Conservation (phyloP, 2,329 filamentous ascomycete species). For the Helotiales sp. region DNA sequence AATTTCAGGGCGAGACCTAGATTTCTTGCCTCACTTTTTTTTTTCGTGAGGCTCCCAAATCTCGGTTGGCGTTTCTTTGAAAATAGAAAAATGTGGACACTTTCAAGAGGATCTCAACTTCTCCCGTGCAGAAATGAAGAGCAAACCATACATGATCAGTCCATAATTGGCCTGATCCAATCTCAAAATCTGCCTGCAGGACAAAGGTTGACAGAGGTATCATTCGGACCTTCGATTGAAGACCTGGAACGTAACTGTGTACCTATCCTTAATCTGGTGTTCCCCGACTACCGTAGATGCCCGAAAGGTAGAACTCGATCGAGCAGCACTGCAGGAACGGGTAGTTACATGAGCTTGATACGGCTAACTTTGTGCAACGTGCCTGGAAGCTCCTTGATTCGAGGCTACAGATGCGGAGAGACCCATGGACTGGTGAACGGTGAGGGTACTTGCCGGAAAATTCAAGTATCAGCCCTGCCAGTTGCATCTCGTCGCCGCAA, state of each 20-base stretch:
- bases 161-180: conserved; percentile 11
- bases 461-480: conserved; percentile 38
- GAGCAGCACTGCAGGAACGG: conserved; percentile 40
- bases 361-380: conserved; percentile 26
- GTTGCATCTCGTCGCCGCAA: conserved; percentile 32
- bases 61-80: conserved; percentile 14
- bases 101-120: background rate
- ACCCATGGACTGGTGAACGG: conserved; percentile 25
- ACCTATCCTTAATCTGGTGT: conserved; percentile 28
- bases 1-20: conserved; percentile 6
- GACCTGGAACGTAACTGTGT: conserved; percentile 9
- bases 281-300: conserved; percentile 29
- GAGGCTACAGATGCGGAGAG: conserved; percentile 32
- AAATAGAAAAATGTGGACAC: conserved; percentile 2
- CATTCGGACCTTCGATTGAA: conserved; percentile 10
- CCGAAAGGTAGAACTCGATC: conserved; percentile 32
- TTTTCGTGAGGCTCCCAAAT: conserved; percentile 1
- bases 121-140: background rate
- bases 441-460: conserved; percentile 13
- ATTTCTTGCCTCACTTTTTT: conserved; percentile 1
- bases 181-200: conserved; percentile 21
- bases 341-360: conserved; percentile 37
- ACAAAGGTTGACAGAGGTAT: conserved; percentile 8
- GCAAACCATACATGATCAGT: background rate
- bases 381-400: conserved; percentile 37